These are phyloP conservation scores for Jatropha multifida DNA, from an alignment of 441 rosid species.

Conservation along the genomic window DNA sequence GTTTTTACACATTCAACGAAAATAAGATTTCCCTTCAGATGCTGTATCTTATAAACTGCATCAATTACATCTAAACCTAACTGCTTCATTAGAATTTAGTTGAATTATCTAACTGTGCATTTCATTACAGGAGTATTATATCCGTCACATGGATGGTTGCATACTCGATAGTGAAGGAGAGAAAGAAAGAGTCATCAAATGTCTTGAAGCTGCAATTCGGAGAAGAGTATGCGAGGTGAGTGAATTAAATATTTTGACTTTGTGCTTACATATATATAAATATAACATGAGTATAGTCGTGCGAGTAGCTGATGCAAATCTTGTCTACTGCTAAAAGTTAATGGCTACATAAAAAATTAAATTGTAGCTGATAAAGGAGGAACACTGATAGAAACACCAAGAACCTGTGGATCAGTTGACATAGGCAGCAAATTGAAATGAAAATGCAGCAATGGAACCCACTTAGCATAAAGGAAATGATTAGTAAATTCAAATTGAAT, in stretches of 20 bases:
- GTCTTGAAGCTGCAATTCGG: conserved; percentile 86
- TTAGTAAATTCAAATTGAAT: not conserved
- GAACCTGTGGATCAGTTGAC: no score
- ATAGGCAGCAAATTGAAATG: no score
- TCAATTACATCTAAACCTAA: not conserved
- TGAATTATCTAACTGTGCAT: not conserved
- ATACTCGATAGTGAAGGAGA: conserved; percentile 75
- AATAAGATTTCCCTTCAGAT: not conserved
- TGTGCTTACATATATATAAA: not conserved
- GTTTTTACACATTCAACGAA: not conserved
- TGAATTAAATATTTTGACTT: not conserved
- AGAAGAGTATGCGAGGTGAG: conserved; percentile 90
- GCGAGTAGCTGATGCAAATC: not conserved
- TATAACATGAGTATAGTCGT: no score
- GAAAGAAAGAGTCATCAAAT: conserved; percentile 77
- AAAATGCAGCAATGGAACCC: no score
- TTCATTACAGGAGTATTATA: conserved; percentile 60
- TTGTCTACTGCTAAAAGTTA: no score
- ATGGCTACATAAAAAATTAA: no score
- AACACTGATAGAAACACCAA: no score
- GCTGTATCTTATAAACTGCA: not conserved
- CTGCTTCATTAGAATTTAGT: not conserved
- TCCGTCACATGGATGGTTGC: conserved; percentile 91
- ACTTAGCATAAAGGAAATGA: not conserved
- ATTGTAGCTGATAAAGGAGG: no score